These are phyloP conservation scores for Cicer cuneatum DNA, from an alignment of 306 rosid species.

Conservation along the genomic window DNA sequence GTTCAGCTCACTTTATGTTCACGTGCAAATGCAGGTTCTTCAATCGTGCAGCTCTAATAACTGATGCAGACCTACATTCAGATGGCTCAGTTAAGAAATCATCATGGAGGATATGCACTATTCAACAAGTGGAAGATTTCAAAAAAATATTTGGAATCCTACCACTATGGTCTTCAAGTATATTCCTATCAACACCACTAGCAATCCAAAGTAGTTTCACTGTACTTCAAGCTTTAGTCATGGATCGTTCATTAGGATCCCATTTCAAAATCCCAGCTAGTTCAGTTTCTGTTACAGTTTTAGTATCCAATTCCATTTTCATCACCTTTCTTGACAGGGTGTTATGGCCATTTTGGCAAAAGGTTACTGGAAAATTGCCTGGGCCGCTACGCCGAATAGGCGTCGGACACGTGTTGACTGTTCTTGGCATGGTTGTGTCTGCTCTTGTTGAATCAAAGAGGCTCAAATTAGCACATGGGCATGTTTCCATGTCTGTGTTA, in stretches of 20 bases:
- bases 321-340: constrained; percentile 56
- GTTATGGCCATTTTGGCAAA: constrained; percentile 54
- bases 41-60: constrained; percentile 57
- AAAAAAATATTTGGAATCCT: constrained; percentile 54
- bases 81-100: constrained; percentile 55
- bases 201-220: constrained; percentile 53
- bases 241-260: constrained; percentile 63
- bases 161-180: constrained; percentile 59
- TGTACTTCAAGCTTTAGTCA: constrained; percentile 65
- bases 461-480: constrained; percentile 44
- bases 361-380: constrained; percentile 38
- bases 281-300: constrained; percentile 43
- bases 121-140: constrained; percentile 67
- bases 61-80: constrained; percentile 52
- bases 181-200: constrained; percentile 58
- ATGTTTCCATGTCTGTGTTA: constrained; percentile 45
- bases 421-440: constrained; percentile 49
- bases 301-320: constrained; percentile 52
- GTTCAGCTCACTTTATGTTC: no score
- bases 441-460: constrained; percentile 77
- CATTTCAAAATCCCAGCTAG: constrained; percentile 62
- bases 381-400: constrained; percentile 63
- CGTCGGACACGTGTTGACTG: constrained; percentile 57
- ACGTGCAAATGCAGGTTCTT: constrained; percentile 52
- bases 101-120: constrained; percentile 62